Conservation (phyloP, 2,329 filamentous ascomycete genomes). For the Colletotrichum camelliae region DNA sequence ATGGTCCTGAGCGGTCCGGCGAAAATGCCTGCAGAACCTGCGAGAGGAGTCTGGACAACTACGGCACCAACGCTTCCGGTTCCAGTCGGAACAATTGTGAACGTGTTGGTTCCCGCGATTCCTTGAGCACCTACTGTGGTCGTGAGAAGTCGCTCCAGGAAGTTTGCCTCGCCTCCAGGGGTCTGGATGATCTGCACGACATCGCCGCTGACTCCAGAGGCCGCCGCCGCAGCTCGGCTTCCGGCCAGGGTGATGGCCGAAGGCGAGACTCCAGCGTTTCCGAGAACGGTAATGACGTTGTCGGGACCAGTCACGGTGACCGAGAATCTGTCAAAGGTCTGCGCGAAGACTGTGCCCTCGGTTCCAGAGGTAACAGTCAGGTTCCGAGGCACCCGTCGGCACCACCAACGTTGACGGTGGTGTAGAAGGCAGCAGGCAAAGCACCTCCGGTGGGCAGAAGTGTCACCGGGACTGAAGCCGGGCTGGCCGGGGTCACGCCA, state of each 20-base stretch:
- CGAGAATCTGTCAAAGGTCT: conserved; percentile 11
- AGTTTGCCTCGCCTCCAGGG: not conserved
- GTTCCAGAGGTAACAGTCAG: conserved; percentile 1
- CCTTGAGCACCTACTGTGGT: not conserved
- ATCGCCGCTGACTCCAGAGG: not conserved
- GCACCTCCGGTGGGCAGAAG: not conserved
- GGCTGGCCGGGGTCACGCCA: not conserved
- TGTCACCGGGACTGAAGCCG: not conserved
- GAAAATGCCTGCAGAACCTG: not conserved
- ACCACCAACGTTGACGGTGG: conserved; percentile 4
- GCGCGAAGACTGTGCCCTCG: not conserved
- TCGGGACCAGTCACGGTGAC: conserved; percentile 2
- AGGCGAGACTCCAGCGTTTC: conserved; percentile 4
- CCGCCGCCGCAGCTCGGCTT: not conserved
- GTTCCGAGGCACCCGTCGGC: conserved; percentile 10
- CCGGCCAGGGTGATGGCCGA: not conserved
- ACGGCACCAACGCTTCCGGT: conserved; percentile 1
- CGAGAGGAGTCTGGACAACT: not conserved
- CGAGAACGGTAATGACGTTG: conserved; percentile 8
- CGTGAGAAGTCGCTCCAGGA: not conserved
- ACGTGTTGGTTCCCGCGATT: not conserved
- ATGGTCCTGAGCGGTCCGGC: not conserved
- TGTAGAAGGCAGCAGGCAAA: not conserved
- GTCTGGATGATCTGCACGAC: conserved; percentile 11
- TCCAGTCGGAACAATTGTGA: conserved; percentile 1